A percentile compares a stretch with the other conserved stretches of the same genome.
phyloP scores from a whole-genome alignment of 768 basidiomycete genomes.

The Lentinula aciculospora region DNA sequence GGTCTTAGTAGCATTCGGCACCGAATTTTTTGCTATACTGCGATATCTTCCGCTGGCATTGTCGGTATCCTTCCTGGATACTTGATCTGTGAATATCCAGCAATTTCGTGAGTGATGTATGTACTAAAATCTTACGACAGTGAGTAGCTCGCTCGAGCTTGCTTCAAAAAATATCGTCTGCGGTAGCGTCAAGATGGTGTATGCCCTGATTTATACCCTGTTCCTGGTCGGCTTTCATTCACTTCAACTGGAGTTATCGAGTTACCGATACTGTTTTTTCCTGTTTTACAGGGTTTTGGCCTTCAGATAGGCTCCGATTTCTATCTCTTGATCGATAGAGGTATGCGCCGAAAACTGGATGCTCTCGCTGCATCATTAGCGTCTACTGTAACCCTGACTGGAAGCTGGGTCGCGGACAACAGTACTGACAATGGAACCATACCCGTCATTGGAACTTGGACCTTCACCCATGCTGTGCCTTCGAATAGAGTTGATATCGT shows the following conservation, averaged over 20 bases:
- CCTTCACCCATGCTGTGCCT: constrained; percentile 52
- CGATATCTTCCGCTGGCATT: constrained; percentile 83
- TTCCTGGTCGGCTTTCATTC: constrained; percentile 43
- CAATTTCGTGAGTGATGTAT: background rate
- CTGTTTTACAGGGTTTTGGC: constrained; percentile 56
- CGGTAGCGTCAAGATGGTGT: constrained; percentile 84
- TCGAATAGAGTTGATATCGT: constrained; percentile 40
- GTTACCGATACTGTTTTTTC: constrained; percentile 1
- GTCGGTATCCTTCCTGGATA: constrained; percentile 90
- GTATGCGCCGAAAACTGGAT: constrained; percentile 46
- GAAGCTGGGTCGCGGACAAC: constrained; percentile 64
- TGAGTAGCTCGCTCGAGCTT: constrained; percentile 78
- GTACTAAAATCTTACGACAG: constrained; percentile 22
- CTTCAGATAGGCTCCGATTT: constrained; percentile 81
- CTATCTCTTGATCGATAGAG: constrained; percentile 64
- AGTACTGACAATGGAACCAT: constrained; percentile 32
- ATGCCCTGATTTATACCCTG: constrained; percentile 81
- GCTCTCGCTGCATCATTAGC: constrained; percentile 46
- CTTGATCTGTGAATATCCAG: constrained; percentile 58
- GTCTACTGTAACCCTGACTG: constrained; percentile 48
- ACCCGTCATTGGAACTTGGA: constrained; percentile 57
- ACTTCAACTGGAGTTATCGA: background rate
- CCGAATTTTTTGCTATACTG: constrained; percentile 85
- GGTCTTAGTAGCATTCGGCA: constrained; percentile 75
- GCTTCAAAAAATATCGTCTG: constrained; percentile 84